phyloP scores from a whole-genome alignment of 2,329 filamentous ascomycete genomes.

The Talaromyces sp. region DNA sequence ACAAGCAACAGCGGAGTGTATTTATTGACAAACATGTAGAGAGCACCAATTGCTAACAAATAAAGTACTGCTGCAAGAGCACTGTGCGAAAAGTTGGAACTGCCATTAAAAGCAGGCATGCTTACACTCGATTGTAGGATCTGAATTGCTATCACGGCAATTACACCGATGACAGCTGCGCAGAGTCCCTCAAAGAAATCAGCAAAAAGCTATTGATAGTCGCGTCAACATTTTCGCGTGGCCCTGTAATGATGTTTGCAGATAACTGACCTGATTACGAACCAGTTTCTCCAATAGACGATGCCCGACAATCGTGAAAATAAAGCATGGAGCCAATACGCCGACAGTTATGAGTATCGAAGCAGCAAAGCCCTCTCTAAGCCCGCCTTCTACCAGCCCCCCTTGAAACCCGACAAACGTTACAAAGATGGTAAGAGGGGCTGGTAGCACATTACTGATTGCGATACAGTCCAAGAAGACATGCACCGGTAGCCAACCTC shows the following conservation, averaged over 20 bases:
- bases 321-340: not conserved
- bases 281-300: not conserved
- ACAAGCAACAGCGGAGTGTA: constrained; percentile 3
- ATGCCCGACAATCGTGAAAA: not conserved
- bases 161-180: constrained; percentile 5
- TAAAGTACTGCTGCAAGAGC: constrained; percentile 1
- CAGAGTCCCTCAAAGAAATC: constrained; percentile 6
- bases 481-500: constrained; percentile 32
- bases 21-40: constrained; percentile 2
- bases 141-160: constrained; percentile 3
- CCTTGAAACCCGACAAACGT: constrained; percentile 2
- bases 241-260: too few species aligned
- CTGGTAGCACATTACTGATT: not conserved
- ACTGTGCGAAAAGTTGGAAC: not conserved
- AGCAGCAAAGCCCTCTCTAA: not conserved
- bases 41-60: not conserved
- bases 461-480: constrained; percentile 31
- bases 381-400: not conserved
- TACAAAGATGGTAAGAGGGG: not conserved
- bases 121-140: not conserved
- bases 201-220: not conserved
- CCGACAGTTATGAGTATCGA: not conserved
- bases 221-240: constrained; percentile 5
- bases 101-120: not conserved
- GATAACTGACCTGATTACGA: not conserved